Conservation (phyloP, 148 eudicot species). For the Cornus controversa region DNA sequence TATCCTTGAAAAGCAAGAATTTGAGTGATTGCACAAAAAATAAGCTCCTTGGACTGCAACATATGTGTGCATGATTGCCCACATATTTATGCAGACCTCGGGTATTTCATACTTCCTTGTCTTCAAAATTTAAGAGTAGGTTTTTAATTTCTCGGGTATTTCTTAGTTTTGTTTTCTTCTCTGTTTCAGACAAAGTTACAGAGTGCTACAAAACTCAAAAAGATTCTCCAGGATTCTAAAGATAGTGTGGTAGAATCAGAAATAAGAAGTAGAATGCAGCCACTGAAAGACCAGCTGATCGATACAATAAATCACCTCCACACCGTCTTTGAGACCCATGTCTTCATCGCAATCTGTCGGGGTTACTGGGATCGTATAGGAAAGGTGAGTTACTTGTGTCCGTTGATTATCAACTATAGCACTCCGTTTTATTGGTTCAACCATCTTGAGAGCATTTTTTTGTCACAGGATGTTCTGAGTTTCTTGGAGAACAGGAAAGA, state of each 20-base stretch:
- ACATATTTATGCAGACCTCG: neutral
- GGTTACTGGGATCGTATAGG: constrained; percentile 90
- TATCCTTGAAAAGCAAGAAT: neutral
- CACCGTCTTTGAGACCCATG: constrained; percentile 54
- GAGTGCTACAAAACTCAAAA: constrained; percentile 64
- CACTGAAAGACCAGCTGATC: constrained; percentile 57
- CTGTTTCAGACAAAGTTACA: constrained; percentile 60
- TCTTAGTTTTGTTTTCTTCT: neutral
- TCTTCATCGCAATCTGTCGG: constrained; percentile 67
- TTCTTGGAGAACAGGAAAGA: constrained; percentile 82
- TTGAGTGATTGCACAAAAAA: neutral
- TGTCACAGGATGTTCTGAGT: constrained; percentile 70
- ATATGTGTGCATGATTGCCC: neutral
- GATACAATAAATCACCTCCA: constrained; percentile 65
- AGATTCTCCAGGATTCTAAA: constrained; percentile 82
- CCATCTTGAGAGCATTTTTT: neutral
- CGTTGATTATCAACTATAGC: neutral
- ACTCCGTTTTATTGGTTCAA: neutral
- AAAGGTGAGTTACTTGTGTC: constrained; percentile 40
- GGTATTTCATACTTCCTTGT: neutral
- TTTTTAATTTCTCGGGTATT: neutral
- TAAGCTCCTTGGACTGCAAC: neutral
- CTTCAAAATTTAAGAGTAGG: neutral
- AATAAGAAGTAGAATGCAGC: constrained; percentile 68
- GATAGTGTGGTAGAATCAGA: constrained; percentile 60